A percentile compares a stretch with the other conserved stretches of the same genome.
These are phyloP conservation scores for Blastobotrys attinorum DNA, from an alignment of 805 yeast species.

Conservation along the genomic window DNA sequence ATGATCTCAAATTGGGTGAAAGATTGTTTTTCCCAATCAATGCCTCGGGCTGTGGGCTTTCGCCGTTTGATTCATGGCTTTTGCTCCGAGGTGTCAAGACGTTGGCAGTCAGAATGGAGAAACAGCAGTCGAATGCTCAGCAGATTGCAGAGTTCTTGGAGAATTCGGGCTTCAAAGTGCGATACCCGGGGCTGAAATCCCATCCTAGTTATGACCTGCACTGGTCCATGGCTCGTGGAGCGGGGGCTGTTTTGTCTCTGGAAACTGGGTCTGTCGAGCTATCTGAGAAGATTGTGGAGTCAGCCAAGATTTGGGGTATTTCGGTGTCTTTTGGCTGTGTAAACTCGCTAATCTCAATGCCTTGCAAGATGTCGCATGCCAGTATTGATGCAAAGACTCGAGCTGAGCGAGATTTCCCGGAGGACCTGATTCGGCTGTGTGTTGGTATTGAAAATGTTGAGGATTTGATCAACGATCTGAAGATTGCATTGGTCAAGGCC, in stretches of 20 bases:
- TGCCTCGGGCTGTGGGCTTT: slow-evolving; percentile 83
- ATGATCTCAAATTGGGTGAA: slow-evolving; percentile 55
- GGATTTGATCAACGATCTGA: slow-evolving; percentile 77
- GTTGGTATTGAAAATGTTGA: slow-evolving; percentile 81
- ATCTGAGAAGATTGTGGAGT: slow-evolving; percentile 66
- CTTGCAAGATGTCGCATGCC: slow-evolving; percentile 96
- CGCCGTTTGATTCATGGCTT: slow-evolving; percentile 92
- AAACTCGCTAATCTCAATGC: slow-evolving; percentile 85
- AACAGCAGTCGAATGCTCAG: slow-evolving; percentile 77
- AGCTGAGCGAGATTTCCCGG: slow-evolving; percentile 84
- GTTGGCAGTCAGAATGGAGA: slow-evolving; percentile 73
- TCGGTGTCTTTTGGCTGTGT: slow-evolving; percentile 95
- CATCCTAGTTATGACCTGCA: slow-evolving; percentile 82
- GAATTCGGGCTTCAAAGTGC: slow-evolving; percentile 60
- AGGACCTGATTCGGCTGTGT: slow-evolving; percentile 82
- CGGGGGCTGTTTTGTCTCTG: slow-evolving; percentile 83
- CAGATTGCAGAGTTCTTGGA: slow-evolving; percentile 69
- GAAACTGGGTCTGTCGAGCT: slow-evolving; percentile 71
- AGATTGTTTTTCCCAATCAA: slow-evolving; percentile 69
- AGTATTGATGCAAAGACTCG: slow-evolving; percentile 83
- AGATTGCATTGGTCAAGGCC: slow-evolving; percentile 57
- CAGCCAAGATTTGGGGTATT: slow-evolving; percentile 71
- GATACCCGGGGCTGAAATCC: slow-evolving; percentile 76
- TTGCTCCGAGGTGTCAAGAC: slow-evolving; percentile 84
- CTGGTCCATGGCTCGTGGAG: slow-evolving; percentile 66